Percentiles rank a stretch among this genome's conserved stretches.
Evolutionary conservation across 2,329 filamentous ascomycete species (phyloP).

Genomic region (Fusarium sp.): DNA sequence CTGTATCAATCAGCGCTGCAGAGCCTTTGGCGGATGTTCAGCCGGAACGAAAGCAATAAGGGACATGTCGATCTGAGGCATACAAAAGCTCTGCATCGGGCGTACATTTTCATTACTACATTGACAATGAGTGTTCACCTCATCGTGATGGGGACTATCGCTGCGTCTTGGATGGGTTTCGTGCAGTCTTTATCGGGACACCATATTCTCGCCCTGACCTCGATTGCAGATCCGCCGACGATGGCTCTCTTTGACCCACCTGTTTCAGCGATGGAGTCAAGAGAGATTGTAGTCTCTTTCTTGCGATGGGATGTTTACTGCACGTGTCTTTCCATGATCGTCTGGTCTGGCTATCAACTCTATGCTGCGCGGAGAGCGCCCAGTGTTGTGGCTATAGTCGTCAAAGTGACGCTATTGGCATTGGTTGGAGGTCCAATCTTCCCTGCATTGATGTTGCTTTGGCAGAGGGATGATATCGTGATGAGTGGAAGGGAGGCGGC

Average conservation of each 20-base stretch:
- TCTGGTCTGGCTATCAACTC: slow-evolving; percentile 34
- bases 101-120: slow-evolving; percentile 20
- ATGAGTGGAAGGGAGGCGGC: slow-evolving; percentile 1
- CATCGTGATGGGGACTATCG: slow-evolving; percentile 14
- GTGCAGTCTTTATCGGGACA: slow-evolving; percentile 11
- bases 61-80: background rate
- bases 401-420: background rate
- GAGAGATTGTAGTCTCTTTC: slow-evolving; percentile 36
- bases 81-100: background rate
- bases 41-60: rapidly evolving
- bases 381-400: background rate
- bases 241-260: slow-evolving; percentile 24
- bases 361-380: background rate
- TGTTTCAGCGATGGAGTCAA: slow-evolving; percentile 1
- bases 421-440: slow-evolving; percentile 33
- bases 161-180: slow-evolving; percentile 2
- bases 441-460: slow-evolving; percentile 32
- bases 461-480: slow-evolving; percentile 24
- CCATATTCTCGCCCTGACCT: slow-evolving; percentile 30
- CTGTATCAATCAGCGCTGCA: slow-evolving; percentile 28
- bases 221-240: slow-evolving; percentile 23
- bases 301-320: slow-evolving; percentile 41
- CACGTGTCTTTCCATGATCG: slow-evolving; percentile 26
- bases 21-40: background rate
- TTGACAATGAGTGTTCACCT: slow-evolving; percentile 14